Evolutionary conservation across 2,329 filamentous ascomycete genomes (phyloP).

Genomic region (Berkeleyomyces rouxiae): DNA sequence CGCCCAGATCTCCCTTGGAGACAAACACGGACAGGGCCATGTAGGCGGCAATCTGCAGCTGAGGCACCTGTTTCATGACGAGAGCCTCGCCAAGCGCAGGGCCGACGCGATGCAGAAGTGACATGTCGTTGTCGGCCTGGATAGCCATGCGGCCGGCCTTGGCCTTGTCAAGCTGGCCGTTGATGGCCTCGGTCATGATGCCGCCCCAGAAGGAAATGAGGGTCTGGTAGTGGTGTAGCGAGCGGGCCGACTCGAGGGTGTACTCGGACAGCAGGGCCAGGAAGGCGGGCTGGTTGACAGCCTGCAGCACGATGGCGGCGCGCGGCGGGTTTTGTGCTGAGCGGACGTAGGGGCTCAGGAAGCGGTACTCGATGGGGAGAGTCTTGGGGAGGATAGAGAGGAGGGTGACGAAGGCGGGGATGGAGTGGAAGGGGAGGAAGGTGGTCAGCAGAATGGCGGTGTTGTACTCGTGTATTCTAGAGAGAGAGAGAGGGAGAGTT

Average conservation of each 20-base stretch:
- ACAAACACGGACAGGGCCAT: conserved; percentile 80
- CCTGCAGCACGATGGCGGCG: conserved; percentile 67
- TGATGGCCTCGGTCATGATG: conserved; percentile 69
- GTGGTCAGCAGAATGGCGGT: conserved; percentile 61
- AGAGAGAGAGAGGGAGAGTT: conserved; percentile 11
- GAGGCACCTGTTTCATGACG: conserved; percentile 55
- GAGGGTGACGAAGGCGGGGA: conserved; percentile 68
- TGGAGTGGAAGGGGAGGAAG: conserved; percentile 83
- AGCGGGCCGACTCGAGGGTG: conserved; percentile 55
- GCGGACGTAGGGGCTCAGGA: conserved; percentile 72
- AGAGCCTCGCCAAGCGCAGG: conserved; percentile 64
- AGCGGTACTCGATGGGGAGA: conserved; percentile 61
- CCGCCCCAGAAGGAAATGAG: conserved; percentile 84
- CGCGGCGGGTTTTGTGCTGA: conserved; percentile 62
- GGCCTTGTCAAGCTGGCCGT: conserved; percentile 61
- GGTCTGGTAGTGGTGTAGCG: conserved; percentile 56
- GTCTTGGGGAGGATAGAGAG: conserved; percentile 70
- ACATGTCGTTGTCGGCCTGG: conserved; percentile 66
- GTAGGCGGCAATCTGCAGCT: conserved; percentile 73
- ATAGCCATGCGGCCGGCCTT: conserved; percentile 60
- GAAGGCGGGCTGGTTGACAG: conserved; percentile 61
- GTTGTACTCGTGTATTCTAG: conserved; percentile 81
- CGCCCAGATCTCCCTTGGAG: conserved; percentile 62
- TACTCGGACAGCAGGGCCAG: conserved; percentile 63
- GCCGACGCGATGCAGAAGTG: conserved; percentile 49